Evolutionary conservation across 176 grass and related monocot genomes (phyloP), one percentile per base, ranked within the genome.

Genomic region (Cenchrus purpureus): DNA sequence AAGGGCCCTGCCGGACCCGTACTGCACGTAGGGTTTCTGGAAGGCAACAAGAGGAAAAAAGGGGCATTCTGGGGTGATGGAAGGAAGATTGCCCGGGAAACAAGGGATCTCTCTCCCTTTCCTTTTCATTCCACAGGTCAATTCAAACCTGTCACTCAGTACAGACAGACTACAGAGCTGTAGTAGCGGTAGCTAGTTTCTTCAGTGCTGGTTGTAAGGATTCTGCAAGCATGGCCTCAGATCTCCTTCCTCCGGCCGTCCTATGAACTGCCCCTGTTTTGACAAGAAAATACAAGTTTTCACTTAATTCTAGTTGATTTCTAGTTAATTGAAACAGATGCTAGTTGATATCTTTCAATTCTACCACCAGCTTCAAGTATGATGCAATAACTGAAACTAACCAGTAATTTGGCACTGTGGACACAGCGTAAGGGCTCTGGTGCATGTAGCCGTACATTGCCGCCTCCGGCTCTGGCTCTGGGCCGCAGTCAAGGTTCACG

Each of bases 401-500:
- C 94, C 91, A 94, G 84, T 89, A 86, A 84, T 70, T 93, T 58
- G 87, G 91, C 74, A 84, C 63, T 7, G 84, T 45, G n/a, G 89
- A 63, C 49, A 86, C 83, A 49, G 88, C 74, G 61, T 87, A 85
- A 15, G 91, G 83, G 88, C 75, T 90, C 88, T 87, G 90, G 83
- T 79, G 81, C 75, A 84, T 84, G 64, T 84, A 78, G 44, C 88
- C 81, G 76, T 89, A 93, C 73, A 85, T 88, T 79, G 84, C 78
- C 32, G 88, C 71, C 82, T 87, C 89, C 51, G 86, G 74, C 82
- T 84, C 87, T 25, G 83, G 84, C 31, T 85, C 90, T 6, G 93
- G 89, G 5, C 83, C 89, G 75, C 90, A 98, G 65, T 98, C 92
- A 45, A 98, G 81, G 88, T 98, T 93, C 60, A 98, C 95, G 52